phyloP scores from a whole-genome alignment of 768 basidiomycete genomes.

The Trametes elegans region DNA sequence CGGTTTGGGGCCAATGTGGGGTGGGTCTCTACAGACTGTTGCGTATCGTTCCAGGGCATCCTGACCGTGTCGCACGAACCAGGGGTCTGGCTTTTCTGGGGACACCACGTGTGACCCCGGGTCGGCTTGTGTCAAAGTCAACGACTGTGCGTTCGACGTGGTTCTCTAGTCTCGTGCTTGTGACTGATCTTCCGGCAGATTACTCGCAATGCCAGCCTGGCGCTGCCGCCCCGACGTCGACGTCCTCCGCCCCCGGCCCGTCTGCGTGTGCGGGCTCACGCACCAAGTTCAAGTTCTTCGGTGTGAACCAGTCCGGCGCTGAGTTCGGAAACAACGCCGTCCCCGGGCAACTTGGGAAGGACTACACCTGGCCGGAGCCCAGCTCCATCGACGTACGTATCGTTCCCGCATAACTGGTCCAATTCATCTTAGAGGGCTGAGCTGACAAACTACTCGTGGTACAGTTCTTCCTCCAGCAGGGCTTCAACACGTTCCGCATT shows the following conservation, averaged over 20 bases:
- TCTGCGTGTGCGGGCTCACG: conserved; percentile 36
- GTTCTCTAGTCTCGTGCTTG: not conserved
- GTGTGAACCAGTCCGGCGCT: conserved; percentile 61
- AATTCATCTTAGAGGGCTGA: too few relatives aligned
- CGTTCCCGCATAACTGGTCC: not conserved
- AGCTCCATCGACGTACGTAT: conserved; percentile 37
- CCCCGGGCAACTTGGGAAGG: conserved; percentile 44
- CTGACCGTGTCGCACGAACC: not conserved
- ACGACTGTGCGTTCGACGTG: conserved; percentile 37
- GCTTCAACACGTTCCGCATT: conserved; percentile 63
- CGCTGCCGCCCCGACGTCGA: conserved; percentile 29
- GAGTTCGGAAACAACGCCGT: conserved; percentile 52
- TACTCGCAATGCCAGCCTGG: conserved; percentile 49
- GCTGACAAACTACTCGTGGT: not conserved
- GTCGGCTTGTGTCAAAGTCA: conserved; percentile 39
- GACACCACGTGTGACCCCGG: conserved; percentile 46
- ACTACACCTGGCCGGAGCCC: conserved; percentile 49
- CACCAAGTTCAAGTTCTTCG: conserved; percentile 62
- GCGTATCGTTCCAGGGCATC: too few relatives aligned
- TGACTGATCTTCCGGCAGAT: conserved; percentile 27
- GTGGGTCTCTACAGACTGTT: conserved; percentile 6
- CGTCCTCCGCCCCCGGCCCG: conserved; percentile 29
- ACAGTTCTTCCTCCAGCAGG: conserved; percentile 50
- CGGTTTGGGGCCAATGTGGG: conserved; percentile 54
- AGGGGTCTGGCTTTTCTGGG: conserved; percentile 43